Evolutionary conservation across 768 basidiomycete genomes (phyloP).

Genomic region (Rhizopogon vinicolor): DNA sequence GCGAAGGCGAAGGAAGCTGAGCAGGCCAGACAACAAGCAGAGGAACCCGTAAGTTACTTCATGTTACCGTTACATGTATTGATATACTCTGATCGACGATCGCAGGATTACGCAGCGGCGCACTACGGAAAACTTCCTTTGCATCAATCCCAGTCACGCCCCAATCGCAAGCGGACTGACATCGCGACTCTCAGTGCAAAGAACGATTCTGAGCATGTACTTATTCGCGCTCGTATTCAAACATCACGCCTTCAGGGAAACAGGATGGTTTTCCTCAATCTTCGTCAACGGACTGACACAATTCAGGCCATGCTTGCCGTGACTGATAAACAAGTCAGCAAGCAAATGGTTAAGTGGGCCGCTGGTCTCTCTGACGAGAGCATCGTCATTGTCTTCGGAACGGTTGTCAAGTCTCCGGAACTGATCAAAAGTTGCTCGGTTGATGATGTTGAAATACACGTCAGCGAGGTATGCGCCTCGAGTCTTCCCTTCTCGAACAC

Average conservation of each 20-base stretch:
- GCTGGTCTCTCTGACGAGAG: conserved; percentile 76
- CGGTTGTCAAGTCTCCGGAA: conserved; percentile 72
- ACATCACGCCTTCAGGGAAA: conserved; percentile 88
- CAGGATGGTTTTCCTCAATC: conserved; percentile 92
- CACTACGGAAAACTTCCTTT: conserved; percentile 88
- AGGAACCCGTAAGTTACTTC: conserved; percentile 43
- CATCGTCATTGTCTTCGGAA: conserved; percentile 87
- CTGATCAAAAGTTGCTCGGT: conserved; percentile 91
- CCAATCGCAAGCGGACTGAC: conserved; percentile 52
- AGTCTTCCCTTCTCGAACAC: not conserved
- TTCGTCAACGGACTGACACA: conserved; percentile 83
- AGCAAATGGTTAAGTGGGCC: conserved; percentile 97
- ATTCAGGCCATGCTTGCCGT: conserved; percentile 83
- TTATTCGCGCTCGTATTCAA: conserved; percentile 87
- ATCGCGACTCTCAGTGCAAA: conserved; percentile 59
- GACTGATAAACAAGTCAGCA: conserved; percentile 74
- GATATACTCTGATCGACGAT: not conserved
- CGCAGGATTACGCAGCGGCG: conserved; percentile 68
- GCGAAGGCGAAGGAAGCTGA: conserved; percentile 77
- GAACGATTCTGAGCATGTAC: conserved; percentile 68
- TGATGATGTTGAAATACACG: conserved; percentile 81
- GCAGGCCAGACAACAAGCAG: conserved; percentile 61
- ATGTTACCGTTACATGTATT: conserved; percentile 4
- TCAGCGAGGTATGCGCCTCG: conserved; percentile 58
- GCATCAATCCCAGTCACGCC: conserved; percentile 85